Evolutionary conservation across 2,329 filamentous ascomycete genomes (phyloP).

Genomic region (Fusarium beomiforme): DNA sequence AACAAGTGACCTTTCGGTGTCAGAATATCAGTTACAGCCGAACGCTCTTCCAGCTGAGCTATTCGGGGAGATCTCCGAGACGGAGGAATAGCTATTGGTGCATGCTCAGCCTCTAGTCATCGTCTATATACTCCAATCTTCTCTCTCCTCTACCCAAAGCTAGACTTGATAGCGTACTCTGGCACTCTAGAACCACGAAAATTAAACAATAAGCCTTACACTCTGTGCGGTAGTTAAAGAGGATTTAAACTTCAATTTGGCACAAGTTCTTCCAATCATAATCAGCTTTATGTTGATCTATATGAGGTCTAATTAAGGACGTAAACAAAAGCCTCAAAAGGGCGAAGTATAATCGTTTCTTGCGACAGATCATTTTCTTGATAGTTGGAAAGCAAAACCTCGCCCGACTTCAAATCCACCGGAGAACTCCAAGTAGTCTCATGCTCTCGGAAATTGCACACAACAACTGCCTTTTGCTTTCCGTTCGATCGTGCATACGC

Average conservation of each 20-base stretch:
- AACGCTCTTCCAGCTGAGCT: no score
- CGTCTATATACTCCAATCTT: no score
- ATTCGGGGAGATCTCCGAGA: slow-evolving; percentile 21
- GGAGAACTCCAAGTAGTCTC: background rate
- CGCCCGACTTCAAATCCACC: background rate
- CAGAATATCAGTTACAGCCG: slow-evolving; percentile 24
- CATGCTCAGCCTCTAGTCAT: rapidly evolving
- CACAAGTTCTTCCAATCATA: rapidly evolving
- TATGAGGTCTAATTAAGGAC: background rate
- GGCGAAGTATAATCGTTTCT: background rate
- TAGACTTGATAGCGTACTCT: no score
- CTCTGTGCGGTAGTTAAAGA: background rate
- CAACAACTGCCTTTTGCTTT: background rate
- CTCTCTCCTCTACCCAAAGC: no score
- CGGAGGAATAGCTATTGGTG: slow-evolving; percentile 22
- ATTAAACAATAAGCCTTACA: background rate
- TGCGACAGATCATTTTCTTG: background rate
- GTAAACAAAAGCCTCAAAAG: slow-evolving; percentile 23
- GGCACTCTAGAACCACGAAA: rapidly evolving
- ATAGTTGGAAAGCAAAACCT: slow-evolving; percentile 19
- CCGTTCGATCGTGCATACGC: slow-evolving; percentile 18
- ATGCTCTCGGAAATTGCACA: slow-evolving; percentile 25
- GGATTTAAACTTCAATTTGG: no score
- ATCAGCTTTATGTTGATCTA: background rate
- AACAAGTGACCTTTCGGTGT: slow-evolving; percentile 29